Base-by-base conservation (phyloP, 495 filamentous ascomycete species). In the Talaromyces wortmannii region DNA sequence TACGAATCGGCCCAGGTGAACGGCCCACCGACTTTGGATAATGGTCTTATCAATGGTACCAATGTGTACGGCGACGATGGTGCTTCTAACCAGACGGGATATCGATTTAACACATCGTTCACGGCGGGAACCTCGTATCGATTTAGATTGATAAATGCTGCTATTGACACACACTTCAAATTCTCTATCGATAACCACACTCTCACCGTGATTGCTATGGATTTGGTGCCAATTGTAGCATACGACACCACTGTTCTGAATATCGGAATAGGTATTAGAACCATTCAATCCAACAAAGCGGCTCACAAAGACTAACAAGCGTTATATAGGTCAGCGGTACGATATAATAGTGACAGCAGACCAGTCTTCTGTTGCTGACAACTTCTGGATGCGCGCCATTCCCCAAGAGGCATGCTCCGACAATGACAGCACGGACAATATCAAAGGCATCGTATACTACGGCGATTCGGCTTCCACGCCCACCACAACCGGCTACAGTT, bases 341-440 rank as follows among this genome's bases (percentile, higher is more conserved):
- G 80, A 89, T 57, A 71, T 90, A 8, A 80, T 87, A 55, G 79
- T 90, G 45, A 78, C 80, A 45, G 86, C 85, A 15, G 74, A 78
- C 52, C 65, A 81, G 53, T 48, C 56, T 32, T 58, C 61, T 0
- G 33, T 56, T 0, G 59, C 60, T 7, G 52, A 67, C 13, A 78
- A 80, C 61, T 90, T 85, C 71, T 91, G 87, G 87, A 75, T 88
- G 42, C 77, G 83, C 18, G 73, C 81, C 6, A 75, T 80, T 31
- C 77, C 81, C 0, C 78, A 81, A 61, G 53, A 59, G 2, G 62
- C 66, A 6, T 82, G 78, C 43, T 63, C 74, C 40, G 60, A 66
- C 8, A 78, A 77, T 33, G 62, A 61, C 16, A 75, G 64, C 31
- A 58, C 59, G 3, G 68, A 73, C 32, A 74, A 83, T 52, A 83